Conservation (phyloP, 2,329 filamentous ascomycete species). For the Basipetospora chlamydospora region DNA sequence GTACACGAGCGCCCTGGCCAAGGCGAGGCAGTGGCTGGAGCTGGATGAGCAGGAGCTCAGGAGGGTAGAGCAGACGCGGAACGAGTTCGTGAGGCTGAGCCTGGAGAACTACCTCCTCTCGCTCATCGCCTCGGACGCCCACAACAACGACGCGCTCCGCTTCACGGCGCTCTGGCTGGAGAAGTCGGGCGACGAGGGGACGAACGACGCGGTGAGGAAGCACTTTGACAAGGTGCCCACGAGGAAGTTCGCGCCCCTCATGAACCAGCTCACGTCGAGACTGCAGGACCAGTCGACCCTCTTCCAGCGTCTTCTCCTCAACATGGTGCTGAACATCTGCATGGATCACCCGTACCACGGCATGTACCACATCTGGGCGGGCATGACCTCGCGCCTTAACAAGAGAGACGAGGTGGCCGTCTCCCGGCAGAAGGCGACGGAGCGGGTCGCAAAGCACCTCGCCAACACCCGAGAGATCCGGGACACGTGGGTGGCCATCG, state of each 20-base stretch:
- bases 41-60: constrained; percentile 79
- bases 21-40: constrained; percentile 78
- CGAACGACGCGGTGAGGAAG: constrained; percentile 61
- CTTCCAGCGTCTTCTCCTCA: constrained; percentile 66
- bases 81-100: constrained; percentile 74
- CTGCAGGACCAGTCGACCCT: constrained; percentile 51
- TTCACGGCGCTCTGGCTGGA: constrained; percentile 94
- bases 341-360: constrained; percentile 89
- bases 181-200: constrained; percentile 57
- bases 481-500: constrained; percentile 55
- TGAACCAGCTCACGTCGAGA: constrained; percentile 94
- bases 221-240: constrained; percentile 66
- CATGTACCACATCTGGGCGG: constrained; percentile 92
- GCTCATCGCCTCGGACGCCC: constrained; percentile 69
- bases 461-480: constrained; percentile 33
- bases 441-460: constrained; percentile 49
- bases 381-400: constrained; percentile 53
- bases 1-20: constrained; percentile 47
- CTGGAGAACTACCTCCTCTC: constrained; percentile 87
- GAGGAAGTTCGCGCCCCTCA: constrained; percentile 79
- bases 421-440: constrained; percentile 61
- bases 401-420: constrained; percentile 60
- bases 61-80: constrained; percentile 59
- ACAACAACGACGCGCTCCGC: constrained; percentile 78
- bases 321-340: constrained; percentile 71